Evolutionary conservation across 495 filamentous ascomycete species (phyloP).

Genomic region (Stereocaulon alpinum): DNA sequence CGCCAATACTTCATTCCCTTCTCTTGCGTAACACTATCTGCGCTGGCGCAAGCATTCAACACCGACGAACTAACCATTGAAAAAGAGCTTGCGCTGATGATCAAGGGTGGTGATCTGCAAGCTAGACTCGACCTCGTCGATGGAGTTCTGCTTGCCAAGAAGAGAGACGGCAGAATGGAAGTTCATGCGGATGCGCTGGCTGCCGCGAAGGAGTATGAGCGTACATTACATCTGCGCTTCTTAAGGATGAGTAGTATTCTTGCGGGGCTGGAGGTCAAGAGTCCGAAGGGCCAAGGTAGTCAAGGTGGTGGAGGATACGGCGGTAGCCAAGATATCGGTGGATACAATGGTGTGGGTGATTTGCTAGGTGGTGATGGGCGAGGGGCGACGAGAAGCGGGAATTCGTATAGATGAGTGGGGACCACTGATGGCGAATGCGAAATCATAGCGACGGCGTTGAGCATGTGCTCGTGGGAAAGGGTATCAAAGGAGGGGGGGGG

Average conservation of each 20-base stretch:
- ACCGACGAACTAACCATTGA: slow-evolving; percentile 52
- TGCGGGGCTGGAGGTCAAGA: slow-evolving; percentile 64
- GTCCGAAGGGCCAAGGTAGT: slow-evolving; percentile 6
- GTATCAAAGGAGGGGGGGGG: neutral
- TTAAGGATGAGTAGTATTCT: slow-evolving; percentile 61
- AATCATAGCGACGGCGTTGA: slow-evolving; percentile 14
- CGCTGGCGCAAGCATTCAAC: slow-evolving; percentile 55
- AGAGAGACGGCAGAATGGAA: slow-evolving; percentile 50
- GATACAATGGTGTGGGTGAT: slow-evolving; percentile 1
- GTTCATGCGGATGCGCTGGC: slow-evolving; percentile 57
- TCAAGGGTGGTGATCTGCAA: slow-evolving; percentile 57
- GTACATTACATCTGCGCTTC: slow-evolving; percentile 61
- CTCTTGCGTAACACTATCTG: slow-evolving; percentile 59
- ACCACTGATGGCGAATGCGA: neutral
- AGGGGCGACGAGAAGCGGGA: neutral
- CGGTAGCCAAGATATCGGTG: neutral
- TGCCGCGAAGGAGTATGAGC: slow-evolving; percentile 60
- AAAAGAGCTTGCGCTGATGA: slow-evolving; percentile 66
- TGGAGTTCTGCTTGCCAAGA: slow-evolving; percentile 60
- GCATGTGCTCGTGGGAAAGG: neutral
- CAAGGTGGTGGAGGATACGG: slow-evolving; percentile 11
- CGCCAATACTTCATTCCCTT: slow-evolving; percentile 82
- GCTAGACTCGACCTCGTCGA: slow-evolving; percentile 79
- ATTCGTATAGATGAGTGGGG: neutral
- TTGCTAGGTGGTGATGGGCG: slow-evolving; percentile 3